Conservation (phyloP, 495 filamentous ascomycete genomes). For the Penicillium turbatum region DNA sequence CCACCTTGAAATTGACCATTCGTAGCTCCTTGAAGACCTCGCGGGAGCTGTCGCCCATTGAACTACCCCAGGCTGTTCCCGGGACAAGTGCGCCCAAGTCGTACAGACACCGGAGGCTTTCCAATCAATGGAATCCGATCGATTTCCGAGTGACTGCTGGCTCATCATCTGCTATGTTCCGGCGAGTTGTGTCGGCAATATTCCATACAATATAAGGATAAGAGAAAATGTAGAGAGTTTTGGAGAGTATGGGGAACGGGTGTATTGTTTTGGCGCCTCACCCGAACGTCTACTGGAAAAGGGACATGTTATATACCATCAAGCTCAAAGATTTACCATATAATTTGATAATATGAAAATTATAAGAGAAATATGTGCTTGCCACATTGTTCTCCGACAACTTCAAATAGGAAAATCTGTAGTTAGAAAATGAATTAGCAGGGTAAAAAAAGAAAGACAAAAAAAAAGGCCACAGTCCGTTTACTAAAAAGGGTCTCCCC, state of each 20-base stretch:
- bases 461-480: conserved; percentile 16
- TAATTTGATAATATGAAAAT: neutral
- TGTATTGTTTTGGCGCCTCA: neutral
- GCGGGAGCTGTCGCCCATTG: conserved; percentile 8
- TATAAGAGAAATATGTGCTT: neutral
- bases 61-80: conserved; percentile 9
- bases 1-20: conserved; percentile 19
- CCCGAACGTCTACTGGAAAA: neutral
- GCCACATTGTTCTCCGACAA: neutral
- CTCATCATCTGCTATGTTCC: conserved; percentile 19
- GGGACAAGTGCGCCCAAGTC: conserved; percentile 15
- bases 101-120: conserved; percentile 14
- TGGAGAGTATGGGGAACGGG: neutral
- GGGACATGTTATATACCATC: neutral
- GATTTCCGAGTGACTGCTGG: conserved; percentile 20
- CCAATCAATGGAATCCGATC: conserved; percentile 22
- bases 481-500: conserved; percentile 29
- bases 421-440: neutral
- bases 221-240: neutral
- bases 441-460: conserved; percentile 6
- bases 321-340: neutral
- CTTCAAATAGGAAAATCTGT: neutral
- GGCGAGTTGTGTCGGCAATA: neutral
- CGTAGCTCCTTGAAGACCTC: neutral
- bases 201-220: neutral